Evolutionary conservation across 2,329 filamentous ascomycete species (phyloP).

Genomic region (Xylariaceae sp.): DNA sequence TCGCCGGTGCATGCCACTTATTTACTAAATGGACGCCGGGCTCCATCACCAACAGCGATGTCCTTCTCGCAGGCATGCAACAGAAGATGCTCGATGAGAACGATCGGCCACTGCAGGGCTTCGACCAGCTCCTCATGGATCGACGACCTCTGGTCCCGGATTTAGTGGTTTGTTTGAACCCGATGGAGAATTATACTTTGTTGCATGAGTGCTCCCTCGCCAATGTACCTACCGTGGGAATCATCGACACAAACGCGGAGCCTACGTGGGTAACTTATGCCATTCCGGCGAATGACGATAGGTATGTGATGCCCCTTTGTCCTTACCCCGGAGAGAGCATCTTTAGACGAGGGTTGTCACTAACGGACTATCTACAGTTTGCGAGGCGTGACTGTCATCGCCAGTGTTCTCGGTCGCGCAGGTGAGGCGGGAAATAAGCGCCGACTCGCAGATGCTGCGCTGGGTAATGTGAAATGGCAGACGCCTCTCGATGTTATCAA

Average conservation of each 20-base stretch:
- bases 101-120: slow-evolving; percentile 60
- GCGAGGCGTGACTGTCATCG: slow-evolving; percentile 75
- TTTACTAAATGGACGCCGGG: slow-evolving; percentile 93
- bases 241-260: slow-evolving; percentile 91
- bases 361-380: slow-evolving; percentile 51
- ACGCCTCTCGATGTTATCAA: slow-evolving; percentile 42
- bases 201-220: slow-evolving; percentile 87
- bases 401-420: slow-evolving; percentile 78
- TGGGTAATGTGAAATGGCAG: slow-evolving; percentile 61
- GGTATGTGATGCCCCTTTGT: slow-evolving; percentile 46
- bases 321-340: neutral
- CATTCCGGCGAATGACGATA: slow-evolving; percentile 96
- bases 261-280: slow-evolving; percentile 94
- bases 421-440: slow-evolving; percentile 71
- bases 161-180: slow-evolving; percentile 88
- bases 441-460: slow-evolving; percentile 58
- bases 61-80: slow-evolving; percentile 69
- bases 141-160: slow-evolving; percentile 74
- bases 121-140: slow-evolving; percentile 60
- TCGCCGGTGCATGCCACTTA: slow-evolving; percentile 78
- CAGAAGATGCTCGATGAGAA: slow-evolving; percentile 73
- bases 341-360: neutral
- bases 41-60: slow-evolving; percentile 85
- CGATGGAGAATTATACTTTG: slow-evolving; percentile 84
- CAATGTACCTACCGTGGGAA: slow-evolving; percentile 87